Evolutionary conservation across 2,329 filamentous ascomycete genomes (phyloP).

Genomic region (Sclerotinia minor): DNA sequence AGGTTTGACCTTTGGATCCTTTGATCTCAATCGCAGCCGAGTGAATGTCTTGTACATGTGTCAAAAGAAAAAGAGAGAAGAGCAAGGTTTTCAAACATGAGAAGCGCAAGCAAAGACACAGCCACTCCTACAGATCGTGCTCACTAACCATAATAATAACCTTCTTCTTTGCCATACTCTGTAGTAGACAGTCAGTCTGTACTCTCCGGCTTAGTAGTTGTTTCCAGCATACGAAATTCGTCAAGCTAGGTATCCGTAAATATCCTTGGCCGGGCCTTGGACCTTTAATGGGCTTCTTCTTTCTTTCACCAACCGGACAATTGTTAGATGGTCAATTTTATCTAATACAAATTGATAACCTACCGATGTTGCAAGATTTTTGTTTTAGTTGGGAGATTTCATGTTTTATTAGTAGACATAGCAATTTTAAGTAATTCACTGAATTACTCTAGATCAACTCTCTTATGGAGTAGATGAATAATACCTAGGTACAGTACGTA

Average conservation of each 20-base stretch:
- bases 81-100: background rate
- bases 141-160: no score
- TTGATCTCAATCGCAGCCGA: background rate
- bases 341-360: background rate
- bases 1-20: background rate
- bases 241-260: background rate
- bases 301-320: background rate
- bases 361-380: background rate
- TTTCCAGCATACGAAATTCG: background rate
- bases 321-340: background rate
- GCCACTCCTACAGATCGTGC: background rate
- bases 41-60: conserved; percentile 6
- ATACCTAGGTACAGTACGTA: background rate
- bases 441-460: background rate
- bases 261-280: conserved; percentile 4
- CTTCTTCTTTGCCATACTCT: background rate
- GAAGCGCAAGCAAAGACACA: background rate
- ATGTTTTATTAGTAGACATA: conserved; percentile 2
- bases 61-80: background rate
- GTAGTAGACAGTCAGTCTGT: no score
- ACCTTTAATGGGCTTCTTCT: conserved; percentile 7
- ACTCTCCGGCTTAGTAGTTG: background rate
- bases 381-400: conserved; percentile 5
- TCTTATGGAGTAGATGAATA: background rate
- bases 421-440: background rate